Evolutionary conservation across 768 basidiomycete genomes (phyloP), one percentile per base, ranked within the genome.

Genomic region (Botryobasidium botryosum): DNA sequence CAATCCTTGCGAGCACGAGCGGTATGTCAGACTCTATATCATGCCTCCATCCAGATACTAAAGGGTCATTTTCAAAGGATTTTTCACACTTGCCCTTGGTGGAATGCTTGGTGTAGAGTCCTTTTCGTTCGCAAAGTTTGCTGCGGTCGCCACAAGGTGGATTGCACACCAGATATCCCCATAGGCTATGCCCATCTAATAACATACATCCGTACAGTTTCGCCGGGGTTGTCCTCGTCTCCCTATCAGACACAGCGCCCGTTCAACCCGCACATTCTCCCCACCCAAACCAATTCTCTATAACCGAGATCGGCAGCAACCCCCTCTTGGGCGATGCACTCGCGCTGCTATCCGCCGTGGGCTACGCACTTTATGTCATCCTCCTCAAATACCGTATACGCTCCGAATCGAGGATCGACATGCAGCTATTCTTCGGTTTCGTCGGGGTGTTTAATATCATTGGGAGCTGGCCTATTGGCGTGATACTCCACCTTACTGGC

Each of bases 401-500:
- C 35, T 68, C 70, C 28, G 86, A 91, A 56, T 79, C 80, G 4
- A 71, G 86, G 44, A 72, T 90, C 52, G 77, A 91, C 58, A 90
- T 91, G 88, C 82, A 87, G 51, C 67, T 91, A 24, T 91, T 94
- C 66, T 90, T 94, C 55, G 91, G 91, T 20, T 92, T 85, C 51
- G 87, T 92, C 23, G 87, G 90, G 7, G 63, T 87, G 12, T 85
- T 84, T 66, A 92, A 84, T 58, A 74, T 86, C 56, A 49, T 81
- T 4, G 58, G 66, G 13, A 73, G 73, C 48, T 82, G 84, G 75
- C 86, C 87, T 0, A 60, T 87, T 8, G 85, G 78, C 1, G 53
- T 87, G 20, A 44, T 87, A 35, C 70, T 97, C 32, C 85, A 96
- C 57, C 58, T 75, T 28, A 62, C 74, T 5, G 79, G 77, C 1